Evolutionary conservation across 805 yeast genomes (phyloP), one percentile per base, ranked within the genome.

Genomic region (Alloascoidea africana): DNA sequence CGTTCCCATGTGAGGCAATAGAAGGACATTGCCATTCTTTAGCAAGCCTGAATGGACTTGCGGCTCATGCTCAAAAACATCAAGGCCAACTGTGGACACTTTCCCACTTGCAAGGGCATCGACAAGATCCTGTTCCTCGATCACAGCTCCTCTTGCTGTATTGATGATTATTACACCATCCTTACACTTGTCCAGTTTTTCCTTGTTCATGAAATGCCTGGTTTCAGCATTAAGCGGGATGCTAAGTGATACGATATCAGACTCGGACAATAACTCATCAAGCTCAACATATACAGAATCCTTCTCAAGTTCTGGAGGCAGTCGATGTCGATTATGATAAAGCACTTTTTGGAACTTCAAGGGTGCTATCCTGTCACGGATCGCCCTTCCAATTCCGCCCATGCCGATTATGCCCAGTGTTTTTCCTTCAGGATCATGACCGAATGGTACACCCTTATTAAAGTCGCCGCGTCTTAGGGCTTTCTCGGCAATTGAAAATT

Each of bases 61-160:
- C 5, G 81, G 81, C 59, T 73, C 81, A 39, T 52, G 37, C 50
- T 73, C 79, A 46, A 65, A 73, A n/a, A 73, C 81, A 43, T 73
- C 81, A 2, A 73, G 54, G 2, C 77, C 81, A 35, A 63, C 73
- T 3, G 68, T 55, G 4, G 64, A 60, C 14, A 73, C 55, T 46
- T 71, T 65, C 18, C 77, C 76, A 13, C 58, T 49, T 41, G 66
- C 62, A 33, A 74, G 54, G 3, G 65, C 63, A 17, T 56, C 58
- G 1, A 62, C 63, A 32, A 73, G 55, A 3, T 68, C 71, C 17
- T 53, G 51, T 49, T 73, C 79, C 47, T 74, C 70, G 42, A 73
- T 60, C 16, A 73, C 63, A 2, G 77, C 71, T 1, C 81, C 81
- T 34, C 81, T 59, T 11, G 79, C 77, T 18, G 75, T 71, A 54